phyloP scores from a whole-genome alignment of 1,284 basidiomycete genomes.

The Tremellales sp. region DNA sequence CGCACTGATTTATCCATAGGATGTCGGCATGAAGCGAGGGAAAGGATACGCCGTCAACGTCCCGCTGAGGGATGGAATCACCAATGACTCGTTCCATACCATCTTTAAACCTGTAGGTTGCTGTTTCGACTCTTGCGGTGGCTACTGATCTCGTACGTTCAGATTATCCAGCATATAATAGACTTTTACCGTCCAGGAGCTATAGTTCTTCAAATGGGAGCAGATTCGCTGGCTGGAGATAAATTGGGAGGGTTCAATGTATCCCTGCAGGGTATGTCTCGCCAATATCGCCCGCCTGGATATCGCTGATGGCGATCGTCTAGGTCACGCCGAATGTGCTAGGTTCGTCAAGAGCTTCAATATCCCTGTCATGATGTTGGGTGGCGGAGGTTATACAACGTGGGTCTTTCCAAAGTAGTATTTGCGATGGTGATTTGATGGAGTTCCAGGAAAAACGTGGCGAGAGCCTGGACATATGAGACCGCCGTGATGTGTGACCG shows the following conservation, averaged over 20 bases:
- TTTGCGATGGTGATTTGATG: conserved; percentile 4
- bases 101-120: conserved; percentile 83
- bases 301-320: conserved; percentile 5
- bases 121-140: background rate
- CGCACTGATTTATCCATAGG: conserved; percentile 48
- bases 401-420: conserved; percentile 17
- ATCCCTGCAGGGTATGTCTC: conserved; percentile 71
- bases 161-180: conserved; percentile 83
- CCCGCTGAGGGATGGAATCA: conserved; percentile 89
- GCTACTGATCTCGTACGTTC: conserved; percentile 1
- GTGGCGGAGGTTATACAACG: conserved; percentile 90
- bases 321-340: conserved; percentile 80
- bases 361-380: conserved; percentile 85
- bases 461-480: conserved; percentile 93
- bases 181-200: conserved; percentile 87
- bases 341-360: conserved; percentile 79
- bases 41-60: conserved; percentile 91
- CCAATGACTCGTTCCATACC: conserved; percentile 67
- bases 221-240: conserved; percentile 91
- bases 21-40: conserved; percentile 79
- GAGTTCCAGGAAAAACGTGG: conserved; percentile 71
- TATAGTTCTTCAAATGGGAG: conserved; percentile 91
- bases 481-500: conserved; percentile 89
- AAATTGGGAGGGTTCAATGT: conserved; percentile 96
- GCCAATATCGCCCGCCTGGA: background rate